Percentiles rank a stretch among this genome's conserved stretches.
phyloP scores from a whole-genome alignment of 495 filamentous ascomycete genomes.

The Trichoderma virens region DNA sequence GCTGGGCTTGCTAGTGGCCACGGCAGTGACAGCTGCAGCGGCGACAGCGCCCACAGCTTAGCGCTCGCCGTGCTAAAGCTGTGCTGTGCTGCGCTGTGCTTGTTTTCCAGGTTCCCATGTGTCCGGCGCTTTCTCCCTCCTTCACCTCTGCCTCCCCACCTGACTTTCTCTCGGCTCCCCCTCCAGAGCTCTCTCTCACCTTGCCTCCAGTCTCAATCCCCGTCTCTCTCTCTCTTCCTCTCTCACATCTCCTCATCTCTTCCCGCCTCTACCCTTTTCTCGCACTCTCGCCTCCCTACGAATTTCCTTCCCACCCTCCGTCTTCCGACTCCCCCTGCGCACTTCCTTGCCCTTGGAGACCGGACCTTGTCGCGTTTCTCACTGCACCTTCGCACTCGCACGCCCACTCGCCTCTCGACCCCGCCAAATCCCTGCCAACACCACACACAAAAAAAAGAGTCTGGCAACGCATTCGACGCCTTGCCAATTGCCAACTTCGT shows the following conservation, averaged over 20 bases:
- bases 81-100: too few species aligned
- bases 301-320: constrained; percentile 3
- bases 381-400: constrained; percentile 2
- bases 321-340: constrained; percentile 6
- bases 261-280: constrained; percentile 14
- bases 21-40: background rate
- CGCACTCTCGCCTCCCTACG: constrained; percentile 5
- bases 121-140: too few species aligned
- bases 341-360: constrained; percentile 8
- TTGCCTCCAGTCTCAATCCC: constrained; percentile 7
- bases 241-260: constrained; percentile 7
- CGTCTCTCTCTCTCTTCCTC: background rate
- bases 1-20: background rate
- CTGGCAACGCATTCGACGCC: background rate
- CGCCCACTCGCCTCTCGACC: constrained; percentile 9
- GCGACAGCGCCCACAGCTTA: background rate
- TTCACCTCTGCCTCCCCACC: background rate
- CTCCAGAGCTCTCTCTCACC: background rate
- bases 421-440: constrained; percentile 10
- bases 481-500: background rate
- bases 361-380: constrained; percentile 10
- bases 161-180: background rate
- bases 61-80: background rate
- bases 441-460: constrained; percentile 9
- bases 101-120: too few species aligned